Percentiles rank a stretch among this genome's conserved stretches.
Evolutionary conservation across 805 yeast species (phyloP).

Genomic region (Pichia scutulata): DNA sequence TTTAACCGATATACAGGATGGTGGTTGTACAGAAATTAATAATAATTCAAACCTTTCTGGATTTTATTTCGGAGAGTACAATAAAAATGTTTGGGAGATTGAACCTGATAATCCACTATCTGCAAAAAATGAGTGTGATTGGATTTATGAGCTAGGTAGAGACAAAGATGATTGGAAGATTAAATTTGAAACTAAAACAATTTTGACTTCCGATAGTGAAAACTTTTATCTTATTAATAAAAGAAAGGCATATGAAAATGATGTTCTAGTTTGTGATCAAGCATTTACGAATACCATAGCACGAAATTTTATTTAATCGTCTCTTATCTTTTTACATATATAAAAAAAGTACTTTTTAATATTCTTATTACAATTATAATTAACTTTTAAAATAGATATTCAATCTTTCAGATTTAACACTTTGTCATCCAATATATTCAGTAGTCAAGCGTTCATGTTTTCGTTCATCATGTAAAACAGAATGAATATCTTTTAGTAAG

Average conservation of each 20-base stretch:
- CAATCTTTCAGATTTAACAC: constrained; percentile 9
- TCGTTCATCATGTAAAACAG: constrained; percentile 5
- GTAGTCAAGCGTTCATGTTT: constrained; percentile 13
- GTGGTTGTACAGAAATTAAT: constrained; percentile 30
- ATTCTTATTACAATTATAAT: neutral
- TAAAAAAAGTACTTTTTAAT: neutral
- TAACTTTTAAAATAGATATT: neutral
- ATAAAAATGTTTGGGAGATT: constrained; percentile 33
- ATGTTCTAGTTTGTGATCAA: constrained; percentile 26
- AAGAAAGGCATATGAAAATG: constrained; percentile 31
- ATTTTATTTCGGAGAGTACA: constrained; percentile 33
- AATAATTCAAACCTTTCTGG: constrained; percentile 29
- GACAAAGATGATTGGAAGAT: constrained; percentile 33
- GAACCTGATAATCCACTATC: constrained; percentile 32
- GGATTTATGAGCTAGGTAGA: constrained; percentile 37
- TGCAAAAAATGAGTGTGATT: constrained; percentile 32
- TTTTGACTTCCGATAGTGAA: constrained; percentile 26
- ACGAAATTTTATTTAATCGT: constrained; percentile 27
- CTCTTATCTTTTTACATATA: too few species aligned
- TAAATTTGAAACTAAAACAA: constrained; percentile 27
- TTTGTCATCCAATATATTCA: constrained; percentile 11
- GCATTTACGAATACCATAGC: constrained; percentile 30
- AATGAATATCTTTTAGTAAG: neutral
- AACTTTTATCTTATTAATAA: constrained; percentile 29
- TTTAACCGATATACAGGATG: constrained; percentile 29